Base-by-base conservation (phyloP, 2,329 filamentous ascomycete genomes). In the Colletotrichum noveboracense region DNA sequence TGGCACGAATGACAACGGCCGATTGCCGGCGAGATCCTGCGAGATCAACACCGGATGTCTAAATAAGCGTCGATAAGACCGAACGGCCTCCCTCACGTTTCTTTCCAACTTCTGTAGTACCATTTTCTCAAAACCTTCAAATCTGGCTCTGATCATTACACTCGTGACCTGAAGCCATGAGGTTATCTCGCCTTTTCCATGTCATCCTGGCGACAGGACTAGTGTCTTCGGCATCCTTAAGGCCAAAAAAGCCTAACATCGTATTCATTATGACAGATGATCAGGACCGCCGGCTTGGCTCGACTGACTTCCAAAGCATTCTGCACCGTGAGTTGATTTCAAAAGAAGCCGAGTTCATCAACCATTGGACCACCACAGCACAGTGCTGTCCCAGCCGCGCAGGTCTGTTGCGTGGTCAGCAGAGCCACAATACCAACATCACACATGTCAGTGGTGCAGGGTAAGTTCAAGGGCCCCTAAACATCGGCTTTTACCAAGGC, bases 391-490 rank as follows among this genome's bases (percentile, higher is more conserved):
- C 81, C 2, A 77, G 72, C n/a, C 75, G 81, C 13, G 79, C 78
- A 7, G 71, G 78, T 2, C n/a, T 82, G 21, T 65, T 81, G 30
- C 72, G 77, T 2, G 81, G 81, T 4, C 78, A 81, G 52, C 76
- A 77, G 36, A 77, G 78, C 7, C 81, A 83, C 64, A 83, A 82
- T 30, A 82, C 80, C 2, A 83, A 83, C 58, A 79, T 81, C 8
- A 83, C 82, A 1, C 71, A 83, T 60, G 80, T 83, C 0, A 38
- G 18, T 2, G 21, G 21, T 18, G 61, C 61, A 21, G 61, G 32
- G 61, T 64, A n/a, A 10, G 60, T 64, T 24, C 13, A 1, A 0
- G 4, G 52, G 16, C 52, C 14, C 52, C 5, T 56, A 21, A 8
- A 24, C 13, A 13, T 26, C 18, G 26, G 16, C 18, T n/a, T 26